Conservation (phyloP, 495 filamentous ascomycete species). For the Aspergillus leporis region DNA sequence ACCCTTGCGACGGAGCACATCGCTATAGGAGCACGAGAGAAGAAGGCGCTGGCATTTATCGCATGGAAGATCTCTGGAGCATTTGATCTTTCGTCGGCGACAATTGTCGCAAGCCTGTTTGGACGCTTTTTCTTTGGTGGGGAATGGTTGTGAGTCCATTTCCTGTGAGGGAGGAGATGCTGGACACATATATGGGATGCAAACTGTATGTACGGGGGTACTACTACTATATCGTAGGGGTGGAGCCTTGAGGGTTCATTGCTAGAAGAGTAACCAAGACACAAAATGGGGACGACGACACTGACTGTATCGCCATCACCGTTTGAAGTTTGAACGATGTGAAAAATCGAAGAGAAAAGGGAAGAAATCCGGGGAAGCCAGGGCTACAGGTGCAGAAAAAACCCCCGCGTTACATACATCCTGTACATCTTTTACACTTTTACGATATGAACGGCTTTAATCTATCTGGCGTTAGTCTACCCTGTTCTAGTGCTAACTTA, state of each 20-base stretch:
- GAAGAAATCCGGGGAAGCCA: conserved; percentile 22
- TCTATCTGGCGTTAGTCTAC: neutral
- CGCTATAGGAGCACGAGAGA: conserved; percentile 48
- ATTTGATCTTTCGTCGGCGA: conserved; percentile 48
- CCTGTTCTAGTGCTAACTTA: neutral
- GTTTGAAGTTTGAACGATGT: neutral
- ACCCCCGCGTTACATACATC: conserved; percentile 1
- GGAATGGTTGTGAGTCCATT: conserved; percentile 24
- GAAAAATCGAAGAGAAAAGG: conserved; percentile 1
- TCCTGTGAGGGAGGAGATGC: conserved; percentile 2
- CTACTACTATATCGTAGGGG: neutral
- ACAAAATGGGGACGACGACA: neutral
- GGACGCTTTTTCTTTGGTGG: conserved; percentile 25
- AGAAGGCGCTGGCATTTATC: conserved; percentile 48
- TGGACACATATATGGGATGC: no score
- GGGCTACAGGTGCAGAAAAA: conserved; percentile 1
- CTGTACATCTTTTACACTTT: no score
- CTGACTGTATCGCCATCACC: neutral
- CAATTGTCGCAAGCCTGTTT: conserved; percentile 51
- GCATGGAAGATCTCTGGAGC: conserved; percentile 43
- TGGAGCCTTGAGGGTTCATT: neutral
- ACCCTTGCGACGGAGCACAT: conserved; percentile 45
- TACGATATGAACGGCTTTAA: neutral
- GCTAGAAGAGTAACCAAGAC: neutral
- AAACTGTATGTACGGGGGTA: no score